Base-by-base conservation (phyloP, 129 eudicot species). In the Artemisia argyi region DNA sequence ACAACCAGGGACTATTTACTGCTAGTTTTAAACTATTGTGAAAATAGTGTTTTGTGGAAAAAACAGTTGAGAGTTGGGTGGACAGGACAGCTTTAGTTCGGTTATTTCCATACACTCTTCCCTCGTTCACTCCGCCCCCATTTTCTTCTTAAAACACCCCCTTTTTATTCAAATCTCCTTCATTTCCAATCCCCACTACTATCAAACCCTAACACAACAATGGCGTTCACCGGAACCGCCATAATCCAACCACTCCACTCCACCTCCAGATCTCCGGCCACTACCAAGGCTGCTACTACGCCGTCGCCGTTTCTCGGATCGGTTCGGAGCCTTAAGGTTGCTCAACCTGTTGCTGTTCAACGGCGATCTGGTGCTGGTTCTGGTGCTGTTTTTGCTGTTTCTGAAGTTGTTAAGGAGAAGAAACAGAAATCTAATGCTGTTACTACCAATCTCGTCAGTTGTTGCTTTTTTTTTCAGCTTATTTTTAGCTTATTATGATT, bases 401-500 rank as follows among this genome's bases (percentile, higher is more conserved):
- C 69, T 30, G 76, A 72, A 24, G 76, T 72, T 39, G n/a, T 65
- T n/a, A 65, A 65, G 70, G 70, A 65, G 3, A 65, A 65, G 53
- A 72, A 60, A 48, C 24, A 26, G 16, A 61, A 72, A 61, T 22
- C 76, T 26, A 11, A 49, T 12, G 5, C 76, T 47, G 12, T 30
- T 12, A 10, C 76, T 0, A 32, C 11, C 0, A 61, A 72, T 72
- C 76, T 72, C 68, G 76, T 72, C 0, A 72, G 76, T n/a, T 16
- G 11, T 48, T 13, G 24, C 10, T 57, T 4, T 12, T 10, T 1
- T n/a, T n/a, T n/a, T n/a, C n/a, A n/a, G n/a, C n/a, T n/a, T n/a
- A n/a, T n/a, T n/a, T n/a, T n/a, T n/a, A 6, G 46, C 18, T 64
- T 64, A 16, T 35, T 35, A 35, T 35, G 9, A 35, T 35, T 35